Evolutionary conservation across 2,329 filamentous ascomycete genomes (phyloP).

Genomic region (Ceratocystis harringtonii): DNA sequence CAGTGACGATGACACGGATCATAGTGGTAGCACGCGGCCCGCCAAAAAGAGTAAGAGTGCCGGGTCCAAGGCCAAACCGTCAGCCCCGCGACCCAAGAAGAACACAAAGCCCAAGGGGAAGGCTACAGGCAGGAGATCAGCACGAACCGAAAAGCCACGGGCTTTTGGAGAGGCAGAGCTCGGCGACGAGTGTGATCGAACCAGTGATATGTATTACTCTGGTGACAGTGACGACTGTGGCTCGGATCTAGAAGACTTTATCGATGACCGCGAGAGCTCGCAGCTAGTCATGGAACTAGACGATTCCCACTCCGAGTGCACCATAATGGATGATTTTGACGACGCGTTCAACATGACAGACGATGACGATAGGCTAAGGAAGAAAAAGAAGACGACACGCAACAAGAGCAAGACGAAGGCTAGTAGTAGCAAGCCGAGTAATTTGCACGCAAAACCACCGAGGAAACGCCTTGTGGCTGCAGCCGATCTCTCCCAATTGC

Average conservation of each 20-base stretch:
- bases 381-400: not conserved
- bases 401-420: not conserved
- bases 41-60: not conserved
- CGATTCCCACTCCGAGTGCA: conserved; percentile 13
- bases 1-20: conserved; percentile 11
- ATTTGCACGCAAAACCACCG: not conserved
- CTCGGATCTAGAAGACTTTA: conserved; percentile 15
- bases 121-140: not conserved
- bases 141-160: conserved; percentile 1
- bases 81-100: not conserved
- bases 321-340: not conserved
- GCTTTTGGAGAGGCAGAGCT: conserved; percentile 12
- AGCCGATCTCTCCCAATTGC: not conserved
- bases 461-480: not conserved
- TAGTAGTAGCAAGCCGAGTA: not conserved
- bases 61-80: not conserved
- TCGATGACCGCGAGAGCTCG: conserved; percentile 12
- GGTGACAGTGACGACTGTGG: conserved; percentile 16
- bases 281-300: conserved; percentile 6
- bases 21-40: not conserved
- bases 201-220: conserved; percentile 16
- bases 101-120: not conserved
- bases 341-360: conserved; percentile 5
- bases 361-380: conserved; percentile 1
- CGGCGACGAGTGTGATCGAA: conserved; percentile 14